Percentiles rank a stretch among this genome's conserved stretches.
These are phyloP conservation scores for Castanea mollissima DNA, from an alignment of 306 rosid genomes.

Conservation along the genomic window DNA sequence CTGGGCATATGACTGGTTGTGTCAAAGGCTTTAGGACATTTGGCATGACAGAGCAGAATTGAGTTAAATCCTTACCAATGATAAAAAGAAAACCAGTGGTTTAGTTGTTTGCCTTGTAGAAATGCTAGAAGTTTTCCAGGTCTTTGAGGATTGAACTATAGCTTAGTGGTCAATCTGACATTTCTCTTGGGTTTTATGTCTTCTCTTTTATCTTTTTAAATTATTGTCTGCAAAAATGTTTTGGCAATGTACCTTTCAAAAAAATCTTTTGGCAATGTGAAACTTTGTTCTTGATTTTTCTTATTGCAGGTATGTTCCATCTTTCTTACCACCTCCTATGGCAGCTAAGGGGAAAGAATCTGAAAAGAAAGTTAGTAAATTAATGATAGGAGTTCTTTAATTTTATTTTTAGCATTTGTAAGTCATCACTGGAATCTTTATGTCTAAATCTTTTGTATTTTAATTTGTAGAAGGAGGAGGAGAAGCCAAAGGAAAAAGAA, in stretches of 20 bases:
- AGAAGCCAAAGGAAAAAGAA: constrained; percentile 86
- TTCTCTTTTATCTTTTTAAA: not conserved
- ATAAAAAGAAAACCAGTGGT: not conserved
- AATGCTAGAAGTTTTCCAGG: constrained; percentile 19
- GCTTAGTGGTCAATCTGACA: constrained; percentile 20
- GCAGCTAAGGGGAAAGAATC: constrained; percentile 93
- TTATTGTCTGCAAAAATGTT: constrained; percentile 10
- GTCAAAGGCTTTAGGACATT: not conserved
- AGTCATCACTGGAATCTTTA: constrained; percentile 12
- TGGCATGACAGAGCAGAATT: not conserved
- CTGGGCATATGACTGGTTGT: not conserved
- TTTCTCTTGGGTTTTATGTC: not conserved
- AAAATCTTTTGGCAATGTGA: constrained; percentile 25
- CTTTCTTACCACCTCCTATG: constrained; percentile 96
- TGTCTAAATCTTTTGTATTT: constrained; percentile 28
- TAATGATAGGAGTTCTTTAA: constrained; percentile 5
- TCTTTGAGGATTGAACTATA: constrained; percentile 11
- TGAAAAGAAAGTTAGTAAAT: constrained; percentile 75
- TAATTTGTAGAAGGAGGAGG: constrained; percentile 78
- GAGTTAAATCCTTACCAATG: not conserved
- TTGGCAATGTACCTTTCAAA: constrained; percentile 13
- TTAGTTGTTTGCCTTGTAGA: constrained; percentile 30
- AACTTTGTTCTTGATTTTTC: constrained; percentile 40
- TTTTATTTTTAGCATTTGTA: constrained; percentile 4
- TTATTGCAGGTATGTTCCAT: constrained; percentile 92